A percentile compares a stretch with the other conserved stretches of the same genome.
These are phyloP conservation scores for Pugionium dolabratum DNA, from an alignment of 345 rosid species.

Conservation along the genomic window DNA sequence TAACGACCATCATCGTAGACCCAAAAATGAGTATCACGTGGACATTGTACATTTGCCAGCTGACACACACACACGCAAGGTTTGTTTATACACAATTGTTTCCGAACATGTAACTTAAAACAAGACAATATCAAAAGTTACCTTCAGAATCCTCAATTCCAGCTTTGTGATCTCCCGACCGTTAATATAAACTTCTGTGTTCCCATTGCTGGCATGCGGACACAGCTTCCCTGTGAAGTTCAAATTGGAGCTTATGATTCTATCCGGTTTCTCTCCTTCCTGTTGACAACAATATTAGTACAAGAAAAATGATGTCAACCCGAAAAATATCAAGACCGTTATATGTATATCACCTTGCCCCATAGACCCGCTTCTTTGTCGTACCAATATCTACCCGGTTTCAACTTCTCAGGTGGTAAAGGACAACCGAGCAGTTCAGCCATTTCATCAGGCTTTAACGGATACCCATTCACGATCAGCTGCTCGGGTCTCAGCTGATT, in stretches of 20 bases:
- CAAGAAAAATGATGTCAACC: background rate
- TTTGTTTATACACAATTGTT: background rate
- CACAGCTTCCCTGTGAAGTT: constrained; percentile 79
- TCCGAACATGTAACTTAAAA: background rate
- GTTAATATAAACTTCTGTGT: constrained; percentile 82
- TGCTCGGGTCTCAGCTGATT: constrained; percentile 97
- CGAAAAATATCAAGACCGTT: constrained; percentile 9
- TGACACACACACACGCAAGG: constrained; percentile 40
- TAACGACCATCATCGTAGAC: constrained; percentile 89
- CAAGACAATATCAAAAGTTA: constrained; percentile 33
- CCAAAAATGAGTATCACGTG: constrained; percentile 91
- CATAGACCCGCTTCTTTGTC: constrained; percentile 97
- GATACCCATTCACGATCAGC: constrained; percentile 75
- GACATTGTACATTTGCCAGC: constrained; percentile 85
- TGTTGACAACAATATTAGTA: constrained; percentile 44
- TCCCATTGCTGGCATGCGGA: constrained; percentile 81
- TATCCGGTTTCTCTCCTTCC: constrained; percentile 96
- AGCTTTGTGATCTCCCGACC: constrained; percentile 93
- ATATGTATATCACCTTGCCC: constrained; percentile 67
- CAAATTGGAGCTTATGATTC: constrained; percentile 80
- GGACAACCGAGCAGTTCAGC: constrained; percentile 72
- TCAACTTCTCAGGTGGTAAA: constrained; percentile 80
- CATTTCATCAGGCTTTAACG: constrained; percentile 91
- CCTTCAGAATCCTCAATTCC: constrained; percentile 81
- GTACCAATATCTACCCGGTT: constrained; percentile 96